Evolutionary conservation across 2,329 filamentous ascomycete genomes (phyloP).

Genomic region (Didymella arachidicola): DNA sequence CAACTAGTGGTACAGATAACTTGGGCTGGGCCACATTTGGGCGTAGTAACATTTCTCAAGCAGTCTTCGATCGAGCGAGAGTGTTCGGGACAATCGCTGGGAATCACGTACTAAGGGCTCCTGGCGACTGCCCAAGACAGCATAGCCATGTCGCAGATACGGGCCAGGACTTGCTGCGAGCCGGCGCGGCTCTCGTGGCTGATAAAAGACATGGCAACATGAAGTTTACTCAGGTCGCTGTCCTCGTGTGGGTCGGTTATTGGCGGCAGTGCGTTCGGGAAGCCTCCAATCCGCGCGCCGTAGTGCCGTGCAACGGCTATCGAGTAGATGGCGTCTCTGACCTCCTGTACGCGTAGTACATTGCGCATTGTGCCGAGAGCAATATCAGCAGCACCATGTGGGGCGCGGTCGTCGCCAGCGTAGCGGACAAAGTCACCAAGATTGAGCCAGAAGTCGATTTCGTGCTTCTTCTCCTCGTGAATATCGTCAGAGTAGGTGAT

Average conservation of each 20-base stretch:
- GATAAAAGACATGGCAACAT: conserved; percentile 59
- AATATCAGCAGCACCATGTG: conserved; percentile 68
- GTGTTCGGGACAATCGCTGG: too few relatives aligned
- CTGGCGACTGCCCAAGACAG: conserved; percentile 53
- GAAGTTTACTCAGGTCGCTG: conserved; percentile 54
- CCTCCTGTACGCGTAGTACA: conserved; percentile 81
- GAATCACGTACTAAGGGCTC: conserved; percentile 1
- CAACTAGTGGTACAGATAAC: conserved; percentile 19
- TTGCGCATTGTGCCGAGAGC: conserved; percentile 71
- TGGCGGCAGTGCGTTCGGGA: conserved; percentile 51
- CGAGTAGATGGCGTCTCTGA: conserved; percentile 89
- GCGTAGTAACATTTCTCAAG: background rate
- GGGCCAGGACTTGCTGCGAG: conserved; percentile 57
- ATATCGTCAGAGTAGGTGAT: conserved; percentile 57
- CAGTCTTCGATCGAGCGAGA: background rate
- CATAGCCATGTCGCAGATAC: conserved; percentile 59
- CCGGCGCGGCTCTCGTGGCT: conserved; percentile 56
- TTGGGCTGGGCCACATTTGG: background rate
- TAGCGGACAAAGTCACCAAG: conserved; percentile 76
- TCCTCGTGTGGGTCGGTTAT: conserved; percentile 41
- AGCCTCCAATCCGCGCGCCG: conserved; percentile 64
- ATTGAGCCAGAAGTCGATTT: conserved; percentile 83
- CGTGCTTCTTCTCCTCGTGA: conserved; percentile 52
- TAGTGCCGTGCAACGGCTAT: conserved; percentile 81
- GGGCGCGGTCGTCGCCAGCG: conserved; percentile 66